Evolutionary conservation across 768 basidiomycete species (phyloP).

Genomic region (Suillus bovinus): DNA sequence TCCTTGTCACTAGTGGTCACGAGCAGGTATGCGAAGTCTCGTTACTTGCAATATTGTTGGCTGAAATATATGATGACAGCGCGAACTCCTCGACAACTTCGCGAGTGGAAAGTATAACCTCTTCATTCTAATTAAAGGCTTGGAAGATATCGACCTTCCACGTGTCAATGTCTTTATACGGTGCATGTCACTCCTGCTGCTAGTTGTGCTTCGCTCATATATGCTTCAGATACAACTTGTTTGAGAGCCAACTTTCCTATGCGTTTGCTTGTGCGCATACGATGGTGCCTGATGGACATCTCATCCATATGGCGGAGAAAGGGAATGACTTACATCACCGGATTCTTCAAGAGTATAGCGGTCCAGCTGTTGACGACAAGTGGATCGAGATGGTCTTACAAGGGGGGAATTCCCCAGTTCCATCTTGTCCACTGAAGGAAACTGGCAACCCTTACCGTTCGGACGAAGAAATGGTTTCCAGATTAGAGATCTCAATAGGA

Average conservation of each 20-base stretch:
- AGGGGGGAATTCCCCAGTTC: slow-evolving; percentile 37
- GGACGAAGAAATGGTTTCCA: slow-evolving; percentile 41
- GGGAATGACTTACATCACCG: slow-evolving; percentile 56
- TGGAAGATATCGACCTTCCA: slow-evolving; percentile 62
- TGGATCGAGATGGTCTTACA: slow-evolving; percentile 53
- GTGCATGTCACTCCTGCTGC: slow-evolving; percentile 36
- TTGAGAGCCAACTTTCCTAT: slow-evolving; percentile 63
- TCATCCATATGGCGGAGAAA: slow-evolving; percentile 65
- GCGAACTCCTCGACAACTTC: slow-evolving; percentile 45
- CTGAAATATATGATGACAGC: slow-evolving; percentile 40
- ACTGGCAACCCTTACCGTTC: slow-evolving; percentile 44
- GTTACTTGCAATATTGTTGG: slow-evolving; percentile 10
- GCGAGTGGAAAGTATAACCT: slow-evolving; percentile 60
- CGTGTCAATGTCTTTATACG: slow-evolving; percentile 60
- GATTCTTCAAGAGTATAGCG: slow-evolving; percentile 45
- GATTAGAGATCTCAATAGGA: slow-evolving; percentile 40
- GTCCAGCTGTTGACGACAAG: slow-evolving; percentile 40
- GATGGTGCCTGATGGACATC: slow-evolving; percentile 47
- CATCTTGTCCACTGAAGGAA: slow-evolving; percentile 45
- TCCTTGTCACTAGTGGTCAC: slow-evolving; percentile 31
- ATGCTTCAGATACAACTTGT: slow-evolving; percentile 53
- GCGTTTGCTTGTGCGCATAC: slow-evolving; percentile 53
- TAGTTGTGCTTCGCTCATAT: slow-evolving; percentile 8
- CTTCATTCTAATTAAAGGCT: slow-evolving; percentile 56
- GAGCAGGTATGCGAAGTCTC: slow-evolving; percentile 32